A percentile compares a stretch with the other conserved stretches of the same genome.
phyloP scores from a whole-genome alignment of 805 yeast species.

The Kuraishia ogatae region DNA sequence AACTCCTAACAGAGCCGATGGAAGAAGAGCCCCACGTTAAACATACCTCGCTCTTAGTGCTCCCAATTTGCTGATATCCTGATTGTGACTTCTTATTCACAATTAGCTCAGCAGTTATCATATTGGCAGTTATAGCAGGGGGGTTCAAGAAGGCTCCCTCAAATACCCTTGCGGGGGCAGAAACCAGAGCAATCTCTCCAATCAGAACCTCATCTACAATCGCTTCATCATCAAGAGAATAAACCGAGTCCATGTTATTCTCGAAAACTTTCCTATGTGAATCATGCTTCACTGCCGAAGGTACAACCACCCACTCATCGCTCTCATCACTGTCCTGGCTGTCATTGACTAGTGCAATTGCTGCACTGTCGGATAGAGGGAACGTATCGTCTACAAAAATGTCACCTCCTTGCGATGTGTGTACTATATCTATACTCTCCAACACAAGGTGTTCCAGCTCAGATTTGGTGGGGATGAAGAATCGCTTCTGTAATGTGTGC shows the following conservation, averaged over 20 bases:
- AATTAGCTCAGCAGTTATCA: background rate
- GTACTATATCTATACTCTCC: background rate
- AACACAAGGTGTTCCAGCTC: background rate
- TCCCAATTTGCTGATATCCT: too few species aligned
- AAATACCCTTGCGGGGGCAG: background rate
- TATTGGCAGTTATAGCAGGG: background rate
- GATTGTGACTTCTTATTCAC: too few species aligned
- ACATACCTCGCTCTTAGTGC: background rate
- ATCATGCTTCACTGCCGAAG: background rate
- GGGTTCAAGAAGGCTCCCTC: background rate
- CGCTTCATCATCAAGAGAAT: background rate
- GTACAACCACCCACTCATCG: constrained; percentile 3
- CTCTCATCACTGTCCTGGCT: background rate
- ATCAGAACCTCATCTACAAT: background rate
- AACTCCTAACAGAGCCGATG: background rate
- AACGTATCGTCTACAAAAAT: background rate
- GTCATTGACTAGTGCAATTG: background rate
- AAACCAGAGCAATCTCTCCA: constrained; percentile 1
- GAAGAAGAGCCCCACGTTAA: background rate
- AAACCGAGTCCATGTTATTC: background rate
- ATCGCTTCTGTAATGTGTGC: constrained; percentile 15
- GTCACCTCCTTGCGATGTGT: background rate
- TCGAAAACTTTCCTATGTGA: background rate
- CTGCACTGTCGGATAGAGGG: background rate
- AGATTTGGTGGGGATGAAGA: constrained; percentile 3